Base-by-base conservation (phyloP, 2,329 filamentous ascomycete genomes). In the Fusarium torulosum region DNA sequence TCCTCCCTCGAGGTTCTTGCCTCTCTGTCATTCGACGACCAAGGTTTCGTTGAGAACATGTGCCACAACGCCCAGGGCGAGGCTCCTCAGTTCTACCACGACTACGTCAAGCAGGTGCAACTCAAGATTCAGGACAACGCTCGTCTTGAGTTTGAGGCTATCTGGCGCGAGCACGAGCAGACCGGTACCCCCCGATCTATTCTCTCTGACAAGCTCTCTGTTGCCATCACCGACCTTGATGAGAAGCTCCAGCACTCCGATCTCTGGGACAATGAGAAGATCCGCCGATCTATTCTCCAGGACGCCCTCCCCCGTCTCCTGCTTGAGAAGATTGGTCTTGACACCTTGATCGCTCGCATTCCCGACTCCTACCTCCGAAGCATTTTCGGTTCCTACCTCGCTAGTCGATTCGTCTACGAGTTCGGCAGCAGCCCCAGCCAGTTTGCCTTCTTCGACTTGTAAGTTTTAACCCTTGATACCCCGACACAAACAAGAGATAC, bases 361-460 rank as follows among this genome's bases (percentile, higher is more conserved):
- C 96, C 96, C 1, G 93, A 97, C 65, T 91, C 90, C 72, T 99
- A 99, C 77, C 87, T 99, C 66, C 89, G 94, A 70, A 91, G 94
- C 69, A 98, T 99, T 78, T 99, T 99, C 76, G 96, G 96, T 72
- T 96, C 92, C 77, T 97, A 95, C 81, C 85, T 99, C 71, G 95
- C 96, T 47, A 96, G 92, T 75, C 91, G 96, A 42, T 99, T 99
- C 78, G 93, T 99, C 40, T 99, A 99, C 79, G 89, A 97, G 78
- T 96, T 95, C 78, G 96, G 96, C 75, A 94, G 94, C 77, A 90
- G 88, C 70, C 94, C 96, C 7, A 96, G 91, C 83, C 95, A 97
- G 75, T 98, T 99, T 83, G 94, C 95, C 38, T 99, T 99, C 85
- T 99, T 97, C 81, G 93, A 97, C 78, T 99, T 98, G 92, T 94